Percentiles rank a stretch among this genome's conserved stretches.
Conservation (phyloP, 2,329 filamentous ascomycete genomes). For the Pseudopyrenochaeta lycopersici region DNA sequence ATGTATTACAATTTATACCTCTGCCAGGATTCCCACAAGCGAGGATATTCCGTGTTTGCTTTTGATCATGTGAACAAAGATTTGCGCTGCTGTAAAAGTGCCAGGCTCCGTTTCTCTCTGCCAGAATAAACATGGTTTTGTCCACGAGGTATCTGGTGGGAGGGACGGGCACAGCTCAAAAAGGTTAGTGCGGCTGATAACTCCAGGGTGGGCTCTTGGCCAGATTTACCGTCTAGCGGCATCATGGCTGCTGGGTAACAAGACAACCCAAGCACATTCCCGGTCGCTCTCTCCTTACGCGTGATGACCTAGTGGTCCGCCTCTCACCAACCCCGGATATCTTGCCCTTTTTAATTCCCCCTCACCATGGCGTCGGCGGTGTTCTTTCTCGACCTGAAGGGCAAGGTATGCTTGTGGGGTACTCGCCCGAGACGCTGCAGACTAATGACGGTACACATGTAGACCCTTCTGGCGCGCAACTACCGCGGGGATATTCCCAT, state of each 20-base stretch:
- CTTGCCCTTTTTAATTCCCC: background rate
- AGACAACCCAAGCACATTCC: background rate
- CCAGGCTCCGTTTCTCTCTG: background rate
- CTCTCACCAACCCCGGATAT: background rate
- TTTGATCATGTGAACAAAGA: too few species aligned
- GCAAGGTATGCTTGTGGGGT: slow-evolving; percentile 75
- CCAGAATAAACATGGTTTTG: slow-evolving; percentile 7
- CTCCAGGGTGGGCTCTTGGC: slow-evolving; percentile 4
- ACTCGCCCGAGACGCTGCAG: slow-evolving; percentile 23
- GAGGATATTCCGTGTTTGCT: too few species aligned
- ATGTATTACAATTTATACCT: too few species aligned
- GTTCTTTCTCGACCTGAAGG: slow-evolving; percentile 99
- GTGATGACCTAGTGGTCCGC: slow-evolving; percentile 16
- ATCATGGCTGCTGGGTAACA: background rate
- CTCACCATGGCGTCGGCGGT: slow-evolving; percentile 89
- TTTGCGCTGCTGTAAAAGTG: background rate
- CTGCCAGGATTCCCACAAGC: too few species aligned
- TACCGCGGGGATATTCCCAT: slow-evolving; percentile 99
- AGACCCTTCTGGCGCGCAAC: slow-evolving; percentile 98
- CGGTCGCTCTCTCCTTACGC: slow-evolving; percentile 8
- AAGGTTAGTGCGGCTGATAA: background rate
- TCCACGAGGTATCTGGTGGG: background rate
- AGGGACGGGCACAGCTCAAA: background rate
- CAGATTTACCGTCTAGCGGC: background rate
- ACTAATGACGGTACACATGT: slow-evolving; percentile 35